Evolutionary conservation across 1,284 basidiomycete genomes (phyloP).

Genomic region (Fereydounia khargensis): DNA sequence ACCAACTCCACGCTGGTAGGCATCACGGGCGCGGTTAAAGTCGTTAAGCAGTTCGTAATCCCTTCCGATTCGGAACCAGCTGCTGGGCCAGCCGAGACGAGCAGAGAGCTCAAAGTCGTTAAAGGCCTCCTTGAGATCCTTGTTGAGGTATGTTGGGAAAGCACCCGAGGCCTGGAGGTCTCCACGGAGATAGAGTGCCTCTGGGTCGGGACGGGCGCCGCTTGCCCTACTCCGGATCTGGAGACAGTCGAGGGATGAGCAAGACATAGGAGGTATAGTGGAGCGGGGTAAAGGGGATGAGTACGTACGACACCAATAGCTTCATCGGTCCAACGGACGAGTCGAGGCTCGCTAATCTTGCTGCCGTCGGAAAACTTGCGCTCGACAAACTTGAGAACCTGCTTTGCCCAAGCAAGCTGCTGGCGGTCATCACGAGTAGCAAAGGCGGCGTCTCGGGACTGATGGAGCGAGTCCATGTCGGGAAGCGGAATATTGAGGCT

Average conservation of each 20-base stretch:
- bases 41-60: conserved; percentile 89
- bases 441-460: conserved; percentile 29
- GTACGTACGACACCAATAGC: conserved; percentile 59
- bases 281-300: neutral
- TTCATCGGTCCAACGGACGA: conserved; percentile 67
- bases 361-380: conserved; percentile 37
- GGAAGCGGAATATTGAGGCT: conserved; percentile 41
- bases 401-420: conserved; percentile 72
- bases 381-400: conserved; percentile 76
- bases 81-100: conserved; percentile 47
- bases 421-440: conserved; percentile 62
- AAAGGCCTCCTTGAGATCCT: conserved; percentile 77
- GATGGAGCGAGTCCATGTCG: conserved; percentile 36
- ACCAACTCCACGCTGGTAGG: conserved; percentile 75
- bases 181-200: conserved; percentile 74
- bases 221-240: conserved; percentile 41
- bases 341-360: conserved; percentile 66
- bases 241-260: neutral
- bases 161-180: conserved; percentile 69
- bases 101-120: conserved; percentile 67
- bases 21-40: conserved; percentile 68
- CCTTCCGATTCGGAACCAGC: conserved; percentile 82
- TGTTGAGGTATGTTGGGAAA: conserved; percentile 59
- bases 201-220: conserved; percentile 62
- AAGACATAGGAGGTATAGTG: too few species aligned